These are phyloP conservation scores for Penicillium daleae DNA, from an alignment of 495 filamentous ascomycete genomes.

Conservation along the genomic window DNA sequence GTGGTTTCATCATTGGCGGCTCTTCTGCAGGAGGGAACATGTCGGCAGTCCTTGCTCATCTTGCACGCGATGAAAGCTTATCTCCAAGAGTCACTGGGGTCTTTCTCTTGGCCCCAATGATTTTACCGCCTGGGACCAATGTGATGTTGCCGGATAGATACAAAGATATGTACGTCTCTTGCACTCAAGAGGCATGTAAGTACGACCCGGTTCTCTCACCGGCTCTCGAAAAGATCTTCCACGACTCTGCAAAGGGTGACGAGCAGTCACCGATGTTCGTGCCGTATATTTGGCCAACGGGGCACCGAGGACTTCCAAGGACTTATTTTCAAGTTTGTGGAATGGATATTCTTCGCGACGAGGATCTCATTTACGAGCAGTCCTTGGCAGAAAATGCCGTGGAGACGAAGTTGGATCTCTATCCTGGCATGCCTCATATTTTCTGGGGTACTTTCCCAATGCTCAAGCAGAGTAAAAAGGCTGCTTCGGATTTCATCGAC, in stretches of 20 bases:
- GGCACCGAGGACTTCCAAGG: conserved; percentile 31
- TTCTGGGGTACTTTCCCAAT: conserved; percentile 5
- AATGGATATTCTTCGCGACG: conserved; percentile 44
- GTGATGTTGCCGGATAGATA: conserved; percentile 28
- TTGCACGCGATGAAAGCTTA: conserved; percentile 46
- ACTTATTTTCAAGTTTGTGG: conserved; percentile 47
- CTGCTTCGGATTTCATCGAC: background rate
- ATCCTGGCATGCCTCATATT: conserved; percentile 48
- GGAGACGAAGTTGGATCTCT: conserved; percentile 42
- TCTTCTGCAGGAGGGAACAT: conserved; percentile 54
- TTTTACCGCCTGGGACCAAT: conserved; percentile 12
- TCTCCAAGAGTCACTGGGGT: conserved; percentile 48
- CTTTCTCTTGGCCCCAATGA: conserved; percentile 46
- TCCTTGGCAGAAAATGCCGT: conserved; percentile 37
- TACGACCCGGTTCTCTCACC: conserved; percentile 6
- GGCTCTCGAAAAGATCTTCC: conserved; percentile 13
- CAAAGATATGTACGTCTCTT: conserved; percentile 37
- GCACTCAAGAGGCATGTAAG: conserved; percentile 41
- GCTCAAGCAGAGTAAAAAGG: background rate
- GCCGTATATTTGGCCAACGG: conserved; percentile 14
- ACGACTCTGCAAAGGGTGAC: background rate
- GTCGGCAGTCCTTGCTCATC: conserved; percentile 43
- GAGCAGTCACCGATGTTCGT: conserved; percentile 14
- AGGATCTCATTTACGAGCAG: conserved; percentile 43
- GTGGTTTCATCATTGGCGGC: conserved; percentile 56